phyloP scores from a whole-genome alignment of 2,329 filamentous ascomycete species.

The Talaromyces sp. region DNA sequence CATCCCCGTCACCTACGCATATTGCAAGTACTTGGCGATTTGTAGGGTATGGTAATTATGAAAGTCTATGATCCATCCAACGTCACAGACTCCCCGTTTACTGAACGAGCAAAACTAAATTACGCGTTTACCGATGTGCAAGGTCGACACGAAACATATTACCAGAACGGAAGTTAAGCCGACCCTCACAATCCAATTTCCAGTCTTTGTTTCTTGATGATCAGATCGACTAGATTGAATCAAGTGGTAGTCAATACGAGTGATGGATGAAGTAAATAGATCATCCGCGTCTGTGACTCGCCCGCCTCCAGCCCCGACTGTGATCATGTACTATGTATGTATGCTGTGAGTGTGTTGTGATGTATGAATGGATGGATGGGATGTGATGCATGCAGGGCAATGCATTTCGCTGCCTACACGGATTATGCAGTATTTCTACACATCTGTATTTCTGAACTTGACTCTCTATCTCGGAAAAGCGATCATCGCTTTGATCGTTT shows the following conservation, averaged over 20 bases:
- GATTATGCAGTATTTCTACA: background rate
- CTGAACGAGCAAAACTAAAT: background rate
- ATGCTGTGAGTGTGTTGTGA: background rate
- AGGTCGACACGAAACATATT: background rate
- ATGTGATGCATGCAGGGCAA: slow-evolving; percentile 7
- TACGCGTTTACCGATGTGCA: background rate
- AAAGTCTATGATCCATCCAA: slow-evolving; percentile 2
- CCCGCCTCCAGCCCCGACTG: background rate
- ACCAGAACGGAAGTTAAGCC: background rate
- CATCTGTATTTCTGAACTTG: background rate
- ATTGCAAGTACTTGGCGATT: background rate
- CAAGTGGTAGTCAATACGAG: background rate
- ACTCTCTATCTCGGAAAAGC: background rate
- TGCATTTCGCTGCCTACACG: slow-evolving; percentile 19
- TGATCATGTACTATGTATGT: no score
- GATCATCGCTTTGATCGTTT: background rate
- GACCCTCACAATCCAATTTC: background rate
- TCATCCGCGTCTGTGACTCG: background rate
- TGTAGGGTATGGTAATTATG: background rate
- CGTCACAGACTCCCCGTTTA: background rate
- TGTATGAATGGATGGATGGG: background rate
- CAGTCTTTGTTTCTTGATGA: background rate
- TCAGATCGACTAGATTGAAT: background rate
- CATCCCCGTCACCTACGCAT: background rate
- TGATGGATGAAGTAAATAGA: background rate